These are phyloP conservation scores for Collybia sordida DNA, from an alignment of 768 basidiomycete species.

Conservation along the genomic window DNA sequence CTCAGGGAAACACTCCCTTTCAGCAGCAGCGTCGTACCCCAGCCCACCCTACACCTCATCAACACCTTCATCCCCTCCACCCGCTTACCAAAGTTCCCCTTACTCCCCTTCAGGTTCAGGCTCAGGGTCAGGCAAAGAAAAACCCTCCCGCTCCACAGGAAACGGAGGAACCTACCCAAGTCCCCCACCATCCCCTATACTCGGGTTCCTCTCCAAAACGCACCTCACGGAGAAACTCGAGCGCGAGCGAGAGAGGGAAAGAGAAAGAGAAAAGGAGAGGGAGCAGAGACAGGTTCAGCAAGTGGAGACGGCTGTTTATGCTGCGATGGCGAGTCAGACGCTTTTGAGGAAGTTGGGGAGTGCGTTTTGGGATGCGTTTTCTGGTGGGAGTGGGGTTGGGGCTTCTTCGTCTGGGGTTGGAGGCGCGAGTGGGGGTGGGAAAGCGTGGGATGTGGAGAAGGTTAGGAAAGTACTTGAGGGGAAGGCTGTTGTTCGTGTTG, in stretches of 20 bases:
- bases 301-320: slow-evolving; percentile 54
- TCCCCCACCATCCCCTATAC: slow-evolving; percentile 43
- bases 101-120: too few species aligned
- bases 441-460: slow-evolving; percentile 70
- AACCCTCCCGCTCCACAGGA: too few species aligned
- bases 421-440: slow-evolving; percentile 22
- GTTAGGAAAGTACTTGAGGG: slow-evolving; percentile 81
- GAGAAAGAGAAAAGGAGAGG: slow-evolving; percentile 27
- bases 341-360: slow-evolving; percentile 65
- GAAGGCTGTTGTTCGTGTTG: slow-evolving; percentile 74
- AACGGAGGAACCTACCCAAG: slow-evolving; percentile 34
- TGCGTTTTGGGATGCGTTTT: slow-evolving; percentile 91
- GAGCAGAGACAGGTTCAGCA: slow-evolving; percentile 28
- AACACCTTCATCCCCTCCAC: slow-evolving; percentile 13
- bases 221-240: slow-evolving; percentile 27
- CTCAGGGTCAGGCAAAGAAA: too few species aligned
- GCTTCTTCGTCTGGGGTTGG: slow-evolving; percentile 11
- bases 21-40: slow-evolving; percentile 11
- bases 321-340: slow-evolving; percentile 79
- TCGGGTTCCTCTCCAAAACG: slow-evolving; percentile 20
- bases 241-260: slow-evolving; percentile 16
- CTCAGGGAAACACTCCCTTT: slow-evolving; percentile 44
- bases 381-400: slow-evolving; percentile 39
- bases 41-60: slow-evolving; percentile 9
- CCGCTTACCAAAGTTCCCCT: slow-evolving; percentile 7